These are phyloP conservation scores for Saccharomycopsis vini DNA, from an alignment of 805 yeast genomes.

Conservation along the genomic window DNA sequence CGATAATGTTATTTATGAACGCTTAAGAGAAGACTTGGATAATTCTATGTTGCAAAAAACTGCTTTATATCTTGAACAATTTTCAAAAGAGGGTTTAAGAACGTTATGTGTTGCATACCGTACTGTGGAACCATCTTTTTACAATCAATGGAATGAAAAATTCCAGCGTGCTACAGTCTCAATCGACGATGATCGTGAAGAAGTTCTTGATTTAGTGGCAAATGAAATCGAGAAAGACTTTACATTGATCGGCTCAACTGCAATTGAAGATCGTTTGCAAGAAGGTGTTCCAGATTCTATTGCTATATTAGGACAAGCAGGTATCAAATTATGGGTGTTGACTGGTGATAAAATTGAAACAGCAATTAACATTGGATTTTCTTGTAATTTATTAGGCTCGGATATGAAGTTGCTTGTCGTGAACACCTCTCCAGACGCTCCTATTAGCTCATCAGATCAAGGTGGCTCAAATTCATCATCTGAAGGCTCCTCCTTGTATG, in stretches of 20 bases:
- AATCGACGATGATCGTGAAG: constrained; percentile 51
- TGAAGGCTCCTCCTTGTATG: neutral
- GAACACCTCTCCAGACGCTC: constrained; percentile 20
- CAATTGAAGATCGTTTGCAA: constrained; percentile 72
- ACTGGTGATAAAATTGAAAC: constrained; percentile 82
- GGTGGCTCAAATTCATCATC: no score
- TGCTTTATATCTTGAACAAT: constrained; percentile 55
- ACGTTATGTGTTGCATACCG: constrained; percentile 63
- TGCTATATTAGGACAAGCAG: constrained; percentile 55
- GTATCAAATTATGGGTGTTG: constrained; percentile 74
- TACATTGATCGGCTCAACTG: constrained; percentile 64
- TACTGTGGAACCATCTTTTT: constrained; percentile 37
- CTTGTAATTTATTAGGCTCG: constrained; percentile 60
- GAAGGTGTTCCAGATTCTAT: constrained; percentile 73
- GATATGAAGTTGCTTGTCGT: constrained; percentile 63
- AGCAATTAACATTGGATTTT: constrained; percentile 75
- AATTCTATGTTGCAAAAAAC: constrained; percentile 44
- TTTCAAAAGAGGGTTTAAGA: constrained; percentile 70
- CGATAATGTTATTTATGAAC: constrained; percentile 55
- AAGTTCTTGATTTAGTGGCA: constrained; percentile 41
- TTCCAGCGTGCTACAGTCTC: constrained; percentile 51
- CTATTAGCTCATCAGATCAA: neutral
- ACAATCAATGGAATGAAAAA: constrained; percentile 44
- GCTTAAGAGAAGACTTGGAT: constrained; percentile 32
- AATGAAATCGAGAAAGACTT: constrained; percentile 53